These are phyloP conservation scores for Leucocoprinus leucothites DNA, from an alignment of 768 basidiomycete genomes.

Conservation along the genomic window DNA sequence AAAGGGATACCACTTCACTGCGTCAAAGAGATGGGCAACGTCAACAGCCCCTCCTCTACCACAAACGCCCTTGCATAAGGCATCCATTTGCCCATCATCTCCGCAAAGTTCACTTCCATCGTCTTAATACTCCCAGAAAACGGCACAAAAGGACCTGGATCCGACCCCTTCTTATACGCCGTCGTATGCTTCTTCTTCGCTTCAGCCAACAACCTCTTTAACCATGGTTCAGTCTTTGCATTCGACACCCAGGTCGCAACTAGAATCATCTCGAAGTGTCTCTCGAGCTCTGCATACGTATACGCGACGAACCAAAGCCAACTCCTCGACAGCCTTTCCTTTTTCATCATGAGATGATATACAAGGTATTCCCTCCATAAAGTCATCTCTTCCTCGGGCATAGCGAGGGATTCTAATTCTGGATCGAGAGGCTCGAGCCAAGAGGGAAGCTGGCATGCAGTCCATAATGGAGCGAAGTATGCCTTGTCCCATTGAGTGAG, in stretches of 20 bases:
- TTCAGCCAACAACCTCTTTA: conserved; percentile 5
- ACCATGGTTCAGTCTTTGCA: conserved; percentile 12
- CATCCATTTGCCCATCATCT: conserved; percentile 13
- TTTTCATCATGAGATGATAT: conserved; percentile 10
- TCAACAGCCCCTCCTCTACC: conserved; percentile 1
- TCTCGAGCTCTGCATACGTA: conserved; percentile 11
- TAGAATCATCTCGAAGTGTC: conserved; percentile 12
- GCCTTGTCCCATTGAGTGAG: conserved; percentile 13
- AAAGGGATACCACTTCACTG: background rate
- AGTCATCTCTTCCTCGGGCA: conserved; percentile 10
- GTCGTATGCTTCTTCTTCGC: conserved; percentile 6
- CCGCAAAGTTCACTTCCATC: conserved; percentile 11
- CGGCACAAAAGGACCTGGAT: background rate
- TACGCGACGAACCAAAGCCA: conserved; percentile 13
- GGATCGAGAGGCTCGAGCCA: conserved; percentile 12
- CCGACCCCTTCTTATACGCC: conserved; percentile 8
- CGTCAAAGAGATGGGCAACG: background rate
- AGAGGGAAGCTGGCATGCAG: conserved; percentile 9
- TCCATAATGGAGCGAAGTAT: conserved; percentile 10
- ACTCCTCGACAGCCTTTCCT: conserved; percentile 12
- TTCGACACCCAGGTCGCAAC: conserved; percentile 9
- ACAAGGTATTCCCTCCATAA: conserved; percentile 10
- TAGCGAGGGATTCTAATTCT: background rate
- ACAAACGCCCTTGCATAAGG: conserved; percentile 12
- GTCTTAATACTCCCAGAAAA: conserved; percentile 4